Base-by-base conservation (phyloP, 2,329 filamentous ascomycete genomes). In the Penicillium psychrosexuale region DNA sequence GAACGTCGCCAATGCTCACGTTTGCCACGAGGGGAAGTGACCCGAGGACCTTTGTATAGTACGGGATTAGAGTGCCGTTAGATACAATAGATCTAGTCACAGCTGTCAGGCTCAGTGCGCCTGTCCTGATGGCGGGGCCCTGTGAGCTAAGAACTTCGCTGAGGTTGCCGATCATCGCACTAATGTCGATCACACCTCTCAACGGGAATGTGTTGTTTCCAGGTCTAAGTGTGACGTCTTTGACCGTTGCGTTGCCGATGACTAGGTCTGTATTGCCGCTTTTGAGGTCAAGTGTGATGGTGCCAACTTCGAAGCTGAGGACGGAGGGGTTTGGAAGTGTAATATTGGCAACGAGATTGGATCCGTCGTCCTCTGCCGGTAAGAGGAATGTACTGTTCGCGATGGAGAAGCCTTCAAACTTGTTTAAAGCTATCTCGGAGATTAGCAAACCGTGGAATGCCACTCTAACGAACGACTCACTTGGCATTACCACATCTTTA, bases 201-300 rank as follows among this genome's bases (percentile, higher is more conserved):
- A 66, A 39, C 1, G 62, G 57, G 24, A 60, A 58, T 19, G 51
- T 57, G 36, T 66, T 65, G 37, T 66, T 59, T 2, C 64, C 64
- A 8, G 64, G 63, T 27, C 39, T 44, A 1, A 66, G 46, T 1
- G 47, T 56, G 17, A 66, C 57, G 12, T 61, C 56, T 3, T 51
- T 40, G 9, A 66, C 17, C 1, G 57, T 61, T 6, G 52, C 63
- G 13, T 64, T 59, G 5, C 63, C 64, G 19, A 66, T 54, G 2
- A 51, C n/a, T 2, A 62, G 38, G 37, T 40, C 40, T 34, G 52
- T 36, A 31, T 61, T 48, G 5, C 53, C 59, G n/a, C 48, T 61
- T 40, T 63, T 62, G 13, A 66, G 31, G 19, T 66, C 57, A 24
- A 66, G 45, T 1, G 43, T 56, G n/a, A 66, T 46, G 2, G 57